Evolutionary conservation across 2,329 filamentous ascomycete species (phyloP).

Genomic region (Clarireedia paspali): DNA sequence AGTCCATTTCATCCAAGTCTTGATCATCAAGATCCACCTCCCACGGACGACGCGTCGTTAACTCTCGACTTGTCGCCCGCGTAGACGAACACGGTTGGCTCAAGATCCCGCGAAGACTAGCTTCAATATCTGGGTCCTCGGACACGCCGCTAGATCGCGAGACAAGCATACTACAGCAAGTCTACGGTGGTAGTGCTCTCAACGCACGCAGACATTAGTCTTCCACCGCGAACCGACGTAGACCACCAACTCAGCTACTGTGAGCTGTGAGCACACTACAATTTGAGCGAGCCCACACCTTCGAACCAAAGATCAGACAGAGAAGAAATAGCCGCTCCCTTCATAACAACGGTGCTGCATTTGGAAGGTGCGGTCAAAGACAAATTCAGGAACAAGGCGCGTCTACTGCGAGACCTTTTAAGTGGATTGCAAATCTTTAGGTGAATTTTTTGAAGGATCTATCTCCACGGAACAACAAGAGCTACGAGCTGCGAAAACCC

Average conservation of each 20-base stretch:
- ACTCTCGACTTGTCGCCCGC: background rate
- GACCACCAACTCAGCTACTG: constrained; percentile 5
- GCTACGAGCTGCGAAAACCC: background rate
- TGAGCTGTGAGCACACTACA: background rate
- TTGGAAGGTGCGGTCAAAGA: background rate
- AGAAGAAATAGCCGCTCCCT: constrained; percentile 9
- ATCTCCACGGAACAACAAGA: background rate
- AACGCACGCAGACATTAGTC: too few species aligned
- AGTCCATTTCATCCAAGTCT: background rate
- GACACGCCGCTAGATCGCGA: background rate
- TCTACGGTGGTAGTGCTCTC: too few species aligned
- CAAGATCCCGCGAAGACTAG: background rate
- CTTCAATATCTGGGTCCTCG: background rate
- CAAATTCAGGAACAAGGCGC: background rate
- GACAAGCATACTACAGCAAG: background rate
- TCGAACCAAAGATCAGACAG: constrained; percentile 21
- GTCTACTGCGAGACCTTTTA: background rate
- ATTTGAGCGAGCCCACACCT: constrained; percentile 7
- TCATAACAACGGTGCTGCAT: constrained; percentile 5
- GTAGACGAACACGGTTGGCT: background rate
- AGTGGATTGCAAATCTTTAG: background rate
- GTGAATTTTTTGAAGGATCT: background rate
- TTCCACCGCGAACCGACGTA: constrained; percentile 8
- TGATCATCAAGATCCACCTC: background rate
- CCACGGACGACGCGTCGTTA: background rate